Evolutionary conservation across 2,329 filamentous ascomycete genomes (phyloP).

Genomic region (Alternaria sp.): DNA sequence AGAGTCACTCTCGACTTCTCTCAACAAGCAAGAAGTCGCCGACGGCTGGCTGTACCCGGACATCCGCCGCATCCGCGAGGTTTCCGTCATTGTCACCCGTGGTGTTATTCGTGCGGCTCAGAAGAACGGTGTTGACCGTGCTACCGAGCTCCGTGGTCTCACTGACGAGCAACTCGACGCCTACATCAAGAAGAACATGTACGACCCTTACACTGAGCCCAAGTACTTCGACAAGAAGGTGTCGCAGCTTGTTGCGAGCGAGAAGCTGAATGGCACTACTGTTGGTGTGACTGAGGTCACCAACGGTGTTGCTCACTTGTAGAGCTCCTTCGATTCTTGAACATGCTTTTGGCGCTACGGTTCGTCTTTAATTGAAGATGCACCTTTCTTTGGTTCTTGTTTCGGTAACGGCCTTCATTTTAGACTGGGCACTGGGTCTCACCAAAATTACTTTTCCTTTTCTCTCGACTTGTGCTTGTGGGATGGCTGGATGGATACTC

Average conservation of each 20-base stretch:
- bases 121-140: slow-evolving; percentile 70
- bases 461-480: slow-evolving; percentile 6
- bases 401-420: slow-evolving; percentile 24
- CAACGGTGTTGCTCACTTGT: slow-evolving; percentile 45
- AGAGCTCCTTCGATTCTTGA: slow-evolving; percentile 21
- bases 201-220: slow-evolving; percentile 59
- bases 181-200: slow-evolving; percentile 65
- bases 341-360: slow-evolving; percentile 18
- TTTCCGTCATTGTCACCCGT: slow-evolving; percentile 83
- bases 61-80: slow-evolving; percentile 90
- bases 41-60: slow-evolving; percentile 89
- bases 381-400: slow-evolving; percentile 9
- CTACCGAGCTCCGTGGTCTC: slow-evolving; percentile 68
- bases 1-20: slow-evolving; percentile 76
- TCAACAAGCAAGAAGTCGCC: slow-evolving; percentile 82
- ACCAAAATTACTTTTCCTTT: slow-evolving; percentile 14
- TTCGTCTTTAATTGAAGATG: not conserved
- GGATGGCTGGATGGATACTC: slow-evolving; percentile 26
- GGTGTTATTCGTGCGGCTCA: slow-evolving; percentile 94
- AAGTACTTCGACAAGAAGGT: slow-evolving; percentile 53
- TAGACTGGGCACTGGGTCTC: slow-evolving; percentile 30
- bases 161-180: slow-evolving; percentile 74
- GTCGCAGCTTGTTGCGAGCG: slow-evolving; percentile 38
- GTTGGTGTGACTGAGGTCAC: slow-evolving; percentile 38
- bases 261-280: slow-evolving; percentile 29